Percentiles rank a stretch among this genome's conserved stretches.
These are phyloP conservation scores for Panicum miliaceum DNA, from an alignment of 176 grass and related monocot species.

Conservation along the genomic window DNA sequence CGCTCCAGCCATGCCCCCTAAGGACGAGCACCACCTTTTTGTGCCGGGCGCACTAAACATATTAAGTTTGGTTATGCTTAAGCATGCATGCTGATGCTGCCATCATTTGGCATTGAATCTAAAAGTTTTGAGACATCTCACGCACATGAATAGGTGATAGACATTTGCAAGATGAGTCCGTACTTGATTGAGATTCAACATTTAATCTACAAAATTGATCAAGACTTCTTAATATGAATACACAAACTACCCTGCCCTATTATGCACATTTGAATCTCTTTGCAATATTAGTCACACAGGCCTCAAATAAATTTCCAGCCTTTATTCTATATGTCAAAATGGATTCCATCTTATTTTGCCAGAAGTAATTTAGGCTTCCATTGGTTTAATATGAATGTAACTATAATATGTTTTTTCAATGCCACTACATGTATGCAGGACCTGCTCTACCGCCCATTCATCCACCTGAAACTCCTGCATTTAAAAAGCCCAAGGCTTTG, in stretches of 20 bases:
- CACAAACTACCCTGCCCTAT: background rate
- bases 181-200: constrained; percentile 37
- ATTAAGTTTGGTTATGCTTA: constrained; percentile 16
- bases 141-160: constrained; percentile 19
- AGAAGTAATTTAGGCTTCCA: constrained; percentile 8
- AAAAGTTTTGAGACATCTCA: constrained; percentile 7
- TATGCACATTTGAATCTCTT: constrained; percentile 26
- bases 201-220: constrained; percentile 33
- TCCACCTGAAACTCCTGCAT: constrained; percentile 43
- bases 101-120: constrained; percentile 11
- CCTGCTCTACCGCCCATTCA: constrained; percentile 43
- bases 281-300: constrained; percentile 14
- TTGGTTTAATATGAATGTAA: constrained; percentile 7
- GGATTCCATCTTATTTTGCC: constrained; percentile 14
- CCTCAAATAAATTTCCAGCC: constrained; percentile 39
- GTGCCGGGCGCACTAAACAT: background rate
- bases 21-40: background rate
- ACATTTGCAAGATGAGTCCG: constrained; percentile 4
- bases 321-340: constrained; percentile 44
- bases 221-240: constrained; percentile 16
- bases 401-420: constrained; percentile 6
- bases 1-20: constrained; percentile 43
- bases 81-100: background rate
- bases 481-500: constrained; percentile 49
- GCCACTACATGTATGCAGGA: constrained; percentile 57